phyloP scores from a whole-genome alignment of 306 rosid species.

The Begonia loranthoides region DNA sequence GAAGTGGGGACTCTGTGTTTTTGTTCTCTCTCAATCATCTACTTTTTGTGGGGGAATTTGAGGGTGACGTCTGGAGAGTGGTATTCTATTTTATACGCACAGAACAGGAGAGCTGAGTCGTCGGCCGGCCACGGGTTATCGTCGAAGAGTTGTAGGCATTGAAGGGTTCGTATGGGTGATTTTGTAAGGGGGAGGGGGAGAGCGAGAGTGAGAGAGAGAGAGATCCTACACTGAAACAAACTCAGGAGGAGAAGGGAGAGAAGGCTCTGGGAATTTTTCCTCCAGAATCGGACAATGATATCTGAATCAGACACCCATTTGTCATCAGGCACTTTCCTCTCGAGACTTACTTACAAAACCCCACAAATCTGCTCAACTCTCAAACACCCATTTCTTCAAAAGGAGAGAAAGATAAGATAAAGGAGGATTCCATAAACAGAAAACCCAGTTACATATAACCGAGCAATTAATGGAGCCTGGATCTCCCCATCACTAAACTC shows the following conservation, averaged over 20 bases:
- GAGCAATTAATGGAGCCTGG: too few species aligned
- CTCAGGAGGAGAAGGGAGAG: slow-evolving; percentile 48
- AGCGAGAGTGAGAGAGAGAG: slow-evolving; percentile 3
- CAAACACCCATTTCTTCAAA: slow-evolving; percentile 8
- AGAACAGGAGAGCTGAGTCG: too few species aligned
- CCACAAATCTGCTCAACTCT: slow-evolving; percentile 20
- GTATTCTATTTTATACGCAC: too few species aligned
- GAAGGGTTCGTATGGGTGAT: too few species aligned
- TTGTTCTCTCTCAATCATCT: neutral
- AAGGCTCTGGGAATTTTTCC: slow-evolving; percentile 56
- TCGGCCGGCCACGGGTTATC: too few species aligned
- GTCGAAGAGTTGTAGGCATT: too few species aligned
- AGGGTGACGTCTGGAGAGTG: neutral
- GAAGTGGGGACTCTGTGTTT: neutral
- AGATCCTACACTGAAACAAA: slow-evolving; percentile 52
- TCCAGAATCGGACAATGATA: slow-evolving; percentile 61
- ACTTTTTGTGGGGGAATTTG: neutral
- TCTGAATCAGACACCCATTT: slow-evolving; percentile 92
- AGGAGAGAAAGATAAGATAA: neutral
- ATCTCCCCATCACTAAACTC: neutral
- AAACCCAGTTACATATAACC: too few species aligned
- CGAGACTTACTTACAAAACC: slow-evolving; percentile 64
- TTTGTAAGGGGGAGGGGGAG: too few species aligned
- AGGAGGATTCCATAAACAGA: too few species aligned
- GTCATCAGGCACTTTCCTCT: slow-evolving; percentile 83